Evolutionary conservation across 805 yeast species (phyloP), one percentile per base, ranked within the genome.

Genomic region (Yamadazyma kitorensis): DNA sequence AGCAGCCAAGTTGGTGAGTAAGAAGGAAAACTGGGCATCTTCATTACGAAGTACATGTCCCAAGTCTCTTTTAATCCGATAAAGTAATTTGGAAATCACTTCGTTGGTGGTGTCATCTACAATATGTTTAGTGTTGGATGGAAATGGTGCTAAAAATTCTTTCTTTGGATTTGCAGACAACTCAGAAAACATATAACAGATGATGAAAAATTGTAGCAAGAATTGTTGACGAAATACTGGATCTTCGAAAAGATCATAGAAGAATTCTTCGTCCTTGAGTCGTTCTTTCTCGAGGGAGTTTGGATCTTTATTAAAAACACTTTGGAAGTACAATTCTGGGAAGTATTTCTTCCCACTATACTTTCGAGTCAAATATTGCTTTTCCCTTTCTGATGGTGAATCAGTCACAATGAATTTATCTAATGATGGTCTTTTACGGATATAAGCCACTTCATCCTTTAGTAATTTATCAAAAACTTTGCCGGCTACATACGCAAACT

Each of bases 241-340:
- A 14, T 44, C 38, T 10, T 55, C 57, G 28, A 63, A 52, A 19
- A 50, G 49, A 22, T 48, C 47, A 24, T 49, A 41, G 7, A 57
- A 45, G 33, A 48, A 47, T 17, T 43, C 44, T 25, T 48, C 43
- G 36, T 64, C 70, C 8, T 49, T 48, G 5, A 37, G 42, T 24
- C 41, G 42, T 13, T 49, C 36, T 9, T 37, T 38, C 1, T 51
- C 59, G 20, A 37, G 40, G 1, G 36, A 28, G 7, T 33, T 35
- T 27, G 50, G 49, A 30, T 51, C 30, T 29, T 42, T 35, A 4
- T 37, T 38, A 29, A 65, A 66, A 0, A 54, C 47, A 3, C 68
- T 51, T 1, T 51, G 31, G 54, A 60, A 62, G 43, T 65, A 68
- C 7, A 45, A 44, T 33, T 68, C 72, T 1, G 72, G 65, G 29